Evolutionary conservation across 495 filamentous ascomycete species (phyloP), one percentile per base, ranked within the genome.

Genomic region (Amphirosellinia nigrospora): DNA sequence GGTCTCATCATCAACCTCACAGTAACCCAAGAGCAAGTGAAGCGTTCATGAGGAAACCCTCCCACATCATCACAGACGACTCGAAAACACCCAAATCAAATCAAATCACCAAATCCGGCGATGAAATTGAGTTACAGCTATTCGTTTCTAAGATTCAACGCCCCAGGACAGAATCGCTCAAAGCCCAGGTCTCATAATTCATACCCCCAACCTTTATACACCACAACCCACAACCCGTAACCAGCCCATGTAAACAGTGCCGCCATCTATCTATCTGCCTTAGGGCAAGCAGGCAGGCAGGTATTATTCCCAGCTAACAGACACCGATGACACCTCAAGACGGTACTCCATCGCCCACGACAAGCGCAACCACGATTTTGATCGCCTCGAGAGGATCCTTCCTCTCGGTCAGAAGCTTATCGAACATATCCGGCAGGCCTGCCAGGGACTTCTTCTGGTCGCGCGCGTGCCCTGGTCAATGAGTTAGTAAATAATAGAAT

Each of bases 301-400:
- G n/a, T n/a, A n/a, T n/a, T n/a, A n/a, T n/a, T n/a, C 50, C 11
- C 48, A n/a, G 26, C 32, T 11, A 32, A 60, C 16, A 19, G 13
- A 48, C 52, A 13, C 30, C 30, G n/a, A 5, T 19, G 11, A 19
- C 23, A 46, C 5, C 34, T 32, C 23, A 67, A 56, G 64, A 15
- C 48, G 9, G 16, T 32, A 3, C 1, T 13, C 48, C 64, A 59
- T 84, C 81, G 8, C 83, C 83, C 15, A 82, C 79, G 28, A 88
- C 66, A 60, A 89, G 70, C n/a, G 80, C 83, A 10, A 87, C 84
- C 21, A 89, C 78, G 2, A 79, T 84, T 74, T 81, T 81, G 19
- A 88, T 80, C 15, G 88, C 88, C 64, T 69, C 78, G 59, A 88
- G 78, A 16, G 86, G 85, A 26, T 86, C 84, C 70, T 80, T 80